Base-by-base conservation (phyloP, 352 stramenopile species). In the Phytophthora chlamydospora region DNA sequence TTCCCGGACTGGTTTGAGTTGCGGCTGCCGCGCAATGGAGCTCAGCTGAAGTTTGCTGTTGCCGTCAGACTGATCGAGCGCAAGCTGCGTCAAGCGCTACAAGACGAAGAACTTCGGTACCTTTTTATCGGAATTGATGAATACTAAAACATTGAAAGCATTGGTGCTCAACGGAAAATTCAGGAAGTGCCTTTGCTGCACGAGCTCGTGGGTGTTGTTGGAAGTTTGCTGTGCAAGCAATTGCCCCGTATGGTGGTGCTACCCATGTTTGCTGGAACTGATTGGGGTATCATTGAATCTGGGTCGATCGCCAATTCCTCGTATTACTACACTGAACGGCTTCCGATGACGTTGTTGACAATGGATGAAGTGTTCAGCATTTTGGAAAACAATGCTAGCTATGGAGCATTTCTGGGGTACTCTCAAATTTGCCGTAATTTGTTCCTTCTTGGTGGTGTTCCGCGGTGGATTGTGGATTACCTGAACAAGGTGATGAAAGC, bases 61-160 rank as follows among this genome's bases (percentile, higher is more conserved):
- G 54, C 47, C 12, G 4, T 65, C 10, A 6, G 34, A 39, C 54
- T 51, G 4, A 57, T 70, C 10, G 54, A 57, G 24, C 35, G 3
- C 19, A 65, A 70, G 48, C 31, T 70, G 31, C 54, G 48, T 43
- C 1, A 51, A 4, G 44, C 21, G 27, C 2, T 46, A 2, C 4
- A 36, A 38, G 38, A 47, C 11, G 5, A 21, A 44, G 47, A 17
- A 0, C 34, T 24, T 34, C 45, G 75, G 39, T 72, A 76, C 39
- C 51, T 73, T 2, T 78, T 69, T 70, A 43, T 76, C 52, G 62
- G 71, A 34, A 41, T 75, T 58, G 54, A 76, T 68, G 62, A 71
- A 27, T 76, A 70, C 56, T 54, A 75, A 44, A 48, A 45, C 16
- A 71, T 73, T 63, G 16, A 65, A 49, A 62, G 61, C 6, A 17